Evolutionary conservation across 2,329 filamentous ascomycete genomes (phyloP), one percentile per base, ranked within the genome.

Genomic region (Calonectria henricotiae): DNA sequence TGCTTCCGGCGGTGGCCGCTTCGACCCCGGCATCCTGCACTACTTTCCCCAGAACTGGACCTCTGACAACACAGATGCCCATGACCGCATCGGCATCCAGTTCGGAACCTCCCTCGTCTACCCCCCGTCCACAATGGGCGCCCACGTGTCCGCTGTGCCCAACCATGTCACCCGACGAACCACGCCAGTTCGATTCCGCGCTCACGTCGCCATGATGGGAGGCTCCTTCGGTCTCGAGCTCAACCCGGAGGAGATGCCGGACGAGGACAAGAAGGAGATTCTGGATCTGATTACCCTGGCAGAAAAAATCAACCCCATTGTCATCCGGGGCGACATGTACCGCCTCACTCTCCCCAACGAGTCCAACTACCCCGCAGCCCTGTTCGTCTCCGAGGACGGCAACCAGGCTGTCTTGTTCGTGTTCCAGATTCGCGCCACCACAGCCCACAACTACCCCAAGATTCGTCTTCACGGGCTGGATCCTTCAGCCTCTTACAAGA

Each of bases 11-110:
- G 90, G 90, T 8, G 90, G 89, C 0, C 87, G 90, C 30, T 91
- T 92, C 70, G 90, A 92, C 69, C 82, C 90, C 0, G 90, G 90
- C 0, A 80, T 92, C 1, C 83, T 92, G 2, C 87, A 91, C 71
- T 92, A 90, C 80, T 92, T 90, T 82, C 88, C 90, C 0, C 90
- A 92, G 76, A 84, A 88, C 71, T 92, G 90, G 90, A 90, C 90
- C 0, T 90, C 88, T 0, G 90, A 92, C 74, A 87, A 92, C 77
- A 92, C 89, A 0, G 90, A 92, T 74, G 90, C 87, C 1, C 81
- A 90, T 0, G 86, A 91, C 66, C 87, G 90, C 3, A 84, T 92
- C 20, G 83, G 83, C 17, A 92, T 92, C 62, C 90, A 92, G 67
- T 86, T 92, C 63, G 90, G 90, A 11, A 92, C 89, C 0, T 90